Conservation (phyloP, 371 early-diverging fungal genomes). For the Cokeromyces recurvatus region DNA sequence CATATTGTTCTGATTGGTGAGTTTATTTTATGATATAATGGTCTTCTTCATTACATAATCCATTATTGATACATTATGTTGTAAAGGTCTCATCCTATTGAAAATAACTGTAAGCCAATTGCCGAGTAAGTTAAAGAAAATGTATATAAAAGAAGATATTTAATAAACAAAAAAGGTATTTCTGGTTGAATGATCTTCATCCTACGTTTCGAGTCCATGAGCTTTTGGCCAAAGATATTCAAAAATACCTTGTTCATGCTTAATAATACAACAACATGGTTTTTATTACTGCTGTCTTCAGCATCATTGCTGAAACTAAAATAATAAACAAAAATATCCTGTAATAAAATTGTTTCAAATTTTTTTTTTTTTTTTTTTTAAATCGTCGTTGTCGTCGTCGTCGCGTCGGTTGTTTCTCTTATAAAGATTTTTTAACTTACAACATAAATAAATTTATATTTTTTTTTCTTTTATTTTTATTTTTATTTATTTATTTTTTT, state of each 20-base stretch:
- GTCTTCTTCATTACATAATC: neutral
- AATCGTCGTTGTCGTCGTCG: no score
- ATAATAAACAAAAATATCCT: neutral
- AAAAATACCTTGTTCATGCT: neutral
- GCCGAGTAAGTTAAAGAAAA: constrained; percentile 12
- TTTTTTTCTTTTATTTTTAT: neutral
- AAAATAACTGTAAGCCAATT: constrained; percentile 11
- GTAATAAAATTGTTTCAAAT: neutral
- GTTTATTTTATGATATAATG: no score
- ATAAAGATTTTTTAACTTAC: neutral
- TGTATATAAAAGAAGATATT: neutral
- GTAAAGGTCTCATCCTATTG: constrained; percentile 17
- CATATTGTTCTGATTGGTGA: constrained; percentile 32
- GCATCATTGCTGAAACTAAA: no score
- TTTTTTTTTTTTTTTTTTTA: constrained; percentile 1
- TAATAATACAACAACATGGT: no score
- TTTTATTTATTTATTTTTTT: neutral
- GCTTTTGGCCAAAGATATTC: constrained; percentile 22
- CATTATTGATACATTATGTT: neutral
- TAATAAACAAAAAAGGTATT: constrained; percentile 18
- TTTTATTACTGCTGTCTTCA: neutral
- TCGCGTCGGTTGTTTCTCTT: neutral
- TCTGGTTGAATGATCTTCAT: constrained; percentile 39
- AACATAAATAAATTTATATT: neutral
- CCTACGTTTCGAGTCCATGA: constrained; percentile 33